Evolutionary conservation across 768 basidiomycete species (phyloP).

Genomic region (Tylopilus cervinicoccineus): DNA sequence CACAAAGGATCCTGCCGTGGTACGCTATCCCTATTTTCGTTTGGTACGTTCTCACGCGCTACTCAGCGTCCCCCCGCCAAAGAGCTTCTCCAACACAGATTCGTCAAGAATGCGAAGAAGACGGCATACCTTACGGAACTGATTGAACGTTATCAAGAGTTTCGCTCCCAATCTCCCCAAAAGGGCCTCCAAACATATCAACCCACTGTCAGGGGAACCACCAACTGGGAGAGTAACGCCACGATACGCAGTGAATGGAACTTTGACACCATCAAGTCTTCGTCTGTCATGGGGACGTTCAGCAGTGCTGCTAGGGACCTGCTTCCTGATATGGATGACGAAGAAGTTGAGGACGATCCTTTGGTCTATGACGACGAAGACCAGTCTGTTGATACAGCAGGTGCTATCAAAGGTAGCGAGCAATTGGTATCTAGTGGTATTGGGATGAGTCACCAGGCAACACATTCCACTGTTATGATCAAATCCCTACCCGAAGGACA

Average conservation of each 20-base stretch:
- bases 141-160: slow-evolving; percentile 83
- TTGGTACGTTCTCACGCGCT: slow-evolving; percentile 12
- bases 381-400: slow-evolving; percentile 57
- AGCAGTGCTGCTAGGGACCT: slow-evolving; percentile 70
- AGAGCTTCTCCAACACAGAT: slow-evolving; percentile 90
- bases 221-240: slow-evolving; percentile 65
- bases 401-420: slow-evolving; percentile 64
- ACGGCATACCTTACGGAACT: slow-evolving; percentile 83
- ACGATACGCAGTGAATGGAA: slow-evolving; percentile 94
- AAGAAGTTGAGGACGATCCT: slow-evolving; percentile 42
- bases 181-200: slow-evolving; percentile 54
- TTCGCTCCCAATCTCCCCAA: slow-evolving; percentile 56
- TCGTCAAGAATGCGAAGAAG: slow-evolving; percentile 81
- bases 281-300: slow-evolving; percentile 73
- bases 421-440: slow-evolving; percentile 37
- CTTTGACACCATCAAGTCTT: slow-evolving; percentile 81
- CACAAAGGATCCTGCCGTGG: slow-evolving; percentile 84
- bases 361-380: slow-evolving; percentile 41
- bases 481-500: slow-evolving; percentile 40
- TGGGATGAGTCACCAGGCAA: slow-evolving; percentile 50
- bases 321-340: slow-evolving; percentile 55
- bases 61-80: slow-evolving; percentile 82
- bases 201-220: slow-evolving; percentile 53
- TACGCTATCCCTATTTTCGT: slow-evolving; percentile 34
- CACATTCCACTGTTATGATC: slow-evolving; percentile 73